Base-by-base conservation (phyloP, 1,139 yeast genomes). In the Hansenula lynferdii region DNA sequence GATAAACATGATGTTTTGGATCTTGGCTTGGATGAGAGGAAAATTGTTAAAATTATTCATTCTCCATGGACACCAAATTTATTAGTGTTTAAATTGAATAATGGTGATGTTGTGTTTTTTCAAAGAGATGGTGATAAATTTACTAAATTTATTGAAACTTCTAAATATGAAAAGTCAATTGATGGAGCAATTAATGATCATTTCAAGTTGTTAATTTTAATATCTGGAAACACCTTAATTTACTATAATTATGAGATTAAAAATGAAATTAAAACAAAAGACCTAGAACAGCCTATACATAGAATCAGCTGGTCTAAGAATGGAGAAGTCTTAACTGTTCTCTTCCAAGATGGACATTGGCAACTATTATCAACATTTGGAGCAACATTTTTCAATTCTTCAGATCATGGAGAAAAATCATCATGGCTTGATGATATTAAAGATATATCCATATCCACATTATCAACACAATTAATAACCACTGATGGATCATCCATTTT, bases 301-400 rank as follows among this genome's bases (percentile, higher is more conserved):
- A 17, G 40, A 8, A 20, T 65, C 1, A 42, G 50, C 8, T 44
- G 64, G 42, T 47, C 57, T 8, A 51, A 54, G 2, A 48, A 49
- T 37, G 60, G 58, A 3, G 53, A 54, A 20, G 50, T 56, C 8
- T 34, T 58, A 19, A 34, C 57, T 8, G 45, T 58, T 1, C 36
- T 58, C 3, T 60, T 45, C 36, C 42, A 44, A 8, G 54, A 56
- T 36, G 65, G 67, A 1, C 22, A 42, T 2, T 66, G 70, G 70
- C 51, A 55, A 29, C 27, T 63, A 10, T 53, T 58, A 36, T 63
- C 70, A 7, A 52, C 56, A 3, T 53, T 64, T 38, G 71, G 70
- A 2, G 55, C 60, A 36, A 47, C 61, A 21, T 52, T 53, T 21
- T 66, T 65, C 43, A 54, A 64, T 12, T 59, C 69, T 7, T 56